Evolutionary conservation across 441 rosid genomes (phyloP).

Genomic region (Euphorbia corollata): DNA sequence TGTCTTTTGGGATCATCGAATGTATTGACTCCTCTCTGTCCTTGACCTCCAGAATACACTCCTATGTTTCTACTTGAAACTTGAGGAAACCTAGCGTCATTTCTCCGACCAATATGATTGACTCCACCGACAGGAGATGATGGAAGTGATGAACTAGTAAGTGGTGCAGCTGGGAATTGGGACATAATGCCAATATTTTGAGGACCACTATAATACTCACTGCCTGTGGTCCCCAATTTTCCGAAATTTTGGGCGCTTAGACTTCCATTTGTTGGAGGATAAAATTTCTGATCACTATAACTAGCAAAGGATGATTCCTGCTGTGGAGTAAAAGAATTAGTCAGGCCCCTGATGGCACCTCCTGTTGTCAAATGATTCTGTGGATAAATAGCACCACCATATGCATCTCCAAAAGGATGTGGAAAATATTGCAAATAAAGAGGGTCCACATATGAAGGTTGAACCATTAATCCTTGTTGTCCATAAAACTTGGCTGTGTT

Average conservation of each 20-base stretch:
- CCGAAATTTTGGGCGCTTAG: slow-evolving; percentile 25
- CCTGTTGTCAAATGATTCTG: slow-evolving; percentile 28
- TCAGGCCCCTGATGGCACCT: slow-evolving; percentile 29
- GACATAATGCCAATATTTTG: slow-evolving; percentile 40
- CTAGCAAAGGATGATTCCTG: slow-evolving; percentile 30
- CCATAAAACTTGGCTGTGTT: slow-evolving; percentile 40
- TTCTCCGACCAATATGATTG: slow-evolving; percentile 23
- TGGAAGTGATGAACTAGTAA: slow-evolving; percentile 35
- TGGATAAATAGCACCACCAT: slow-evolving; percentile 29
- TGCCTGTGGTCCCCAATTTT: slow-evolving; percentile 31
- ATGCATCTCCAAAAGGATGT: slow-evolving; percentile 40
- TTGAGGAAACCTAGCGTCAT: slow-evolving; percentile 28
- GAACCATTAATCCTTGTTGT: slow-evolving; percentile 37
- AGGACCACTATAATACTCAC: slow-evolving; percentile 29
- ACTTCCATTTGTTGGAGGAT: slow-evolving; percentile 30
- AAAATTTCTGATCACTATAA: slow-evolving; percentile 27
- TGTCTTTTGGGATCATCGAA: slow-evolving; percentile 33
- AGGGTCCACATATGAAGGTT: slow-evolving; percentile 40
- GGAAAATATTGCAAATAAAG: slow-evolving; percentile 45
- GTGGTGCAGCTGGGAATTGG: slow-evolving; percentile 40
- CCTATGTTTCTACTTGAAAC: slow-evolving; percentile 32
- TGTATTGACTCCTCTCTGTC: slow-evolving; percentile 36
- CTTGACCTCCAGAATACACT: slow-evolving; percentile 43
- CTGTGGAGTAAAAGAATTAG: slow-evolving; percentile 30
- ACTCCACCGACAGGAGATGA: slow-evolving; percentile 33